Evolutionary conservation across 768 basidiomycete species (phyloP).

Genomic region (Clavulina sp.): DNA sequence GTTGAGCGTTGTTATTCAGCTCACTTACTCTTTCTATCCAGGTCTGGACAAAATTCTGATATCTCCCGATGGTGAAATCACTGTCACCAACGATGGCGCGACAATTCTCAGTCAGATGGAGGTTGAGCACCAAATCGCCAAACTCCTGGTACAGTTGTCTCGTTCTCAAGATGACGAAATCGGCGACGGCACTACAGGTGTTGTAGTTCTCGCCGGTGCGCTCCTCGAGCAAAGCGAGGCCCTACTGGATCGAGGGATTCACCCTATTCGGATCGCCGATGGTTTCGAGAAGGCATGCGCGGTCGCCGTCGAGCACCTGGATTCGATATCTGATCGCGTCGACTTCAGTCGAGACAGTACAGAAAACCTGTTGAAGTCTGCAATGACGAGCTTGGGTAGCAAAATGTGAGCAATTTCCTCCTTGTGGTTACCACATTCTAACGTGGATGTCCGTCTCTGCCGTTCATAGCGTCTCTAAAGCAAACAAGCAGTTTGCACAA

Average conservation of each 20-base stretch:
- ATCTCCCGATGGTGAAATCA: conserved; percentile 95
- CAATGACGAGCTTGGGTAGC: conserved; percentile 90
- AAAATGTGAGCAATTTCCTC: conserved; percentile 65
- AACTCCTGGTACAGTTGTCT: conserved; percentile 86
- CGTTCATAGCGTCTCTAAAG: conserved; percentile 74
- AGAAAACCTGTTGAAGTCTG: conserved; percentile 77
- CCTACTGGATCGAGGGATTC: conserved; percentile 96
- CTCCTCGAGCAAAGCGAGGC: conserved; percentile 86
- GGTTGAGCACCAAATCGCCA: conserved; percentile 98
- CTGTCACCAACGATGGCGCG: conserved; percentile 97
- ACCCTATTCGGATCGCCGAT: conserved; percentile 97
- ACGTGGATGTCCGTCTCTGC: neutral
- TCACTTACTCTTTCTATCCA: conserved; percentile 19
- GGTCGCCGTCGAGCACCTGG: conserved; percentile 79
- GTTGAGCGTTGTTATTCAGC: neutral
- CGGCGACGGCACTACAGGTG: conserved; percentile 97
- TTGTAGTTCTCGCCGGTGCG: conserved; percentile 97
- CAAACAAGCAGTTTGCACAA: conserved; percentile 84
- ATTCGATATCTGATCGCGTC: conserved; percentile 79
- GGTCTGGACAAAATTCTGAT: conserved; percentile 92
- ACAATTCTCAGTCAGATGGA: conserved; percentile 98
- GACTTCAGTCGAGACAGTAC: conserved; percentile 70
- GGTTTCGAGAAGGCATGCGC: conserved; percentile 91
- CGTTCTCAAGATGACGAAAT: conserved; percentile 99
- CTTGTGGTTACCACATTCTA: neutral